Evolutionary conservation across 306 rosid species (phyloP), one percentile per base, ranked within the genome.

Genomic region (Ormosia emarginata): DNA sequence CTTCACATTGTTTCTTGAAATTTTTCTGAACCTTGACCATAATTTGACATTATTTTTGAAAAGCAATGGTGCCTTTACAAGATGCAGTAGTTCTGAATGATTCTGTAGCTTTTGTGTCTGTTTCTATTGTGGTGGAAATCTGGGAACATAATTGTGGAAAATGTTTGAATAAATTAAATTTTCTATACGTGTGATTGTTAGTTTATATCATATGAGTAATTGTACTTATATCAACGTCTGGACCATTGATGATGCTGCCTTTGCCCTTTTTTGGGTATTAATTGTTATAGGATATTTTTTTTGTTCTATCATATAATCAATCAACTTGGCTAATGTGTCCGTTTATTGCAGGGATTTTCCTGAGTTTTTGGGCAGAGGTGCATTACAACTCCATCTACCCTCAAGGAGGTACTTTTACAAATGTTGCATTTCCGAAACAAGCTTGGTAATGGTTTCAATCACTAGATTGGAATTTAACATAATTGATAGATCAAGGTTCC

Each of bases 311-410:
- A 7, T 55, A 32, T 32, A 7, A 53, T 43, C 40, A 7, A 53
- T 43, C 40, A 72, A 33, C 67, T 56, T 40, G 81, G 46, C 6
- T 57, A 49, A 79, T 14, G 41, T 53, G 18, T 50, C 2, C 17
- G 7, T 50, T 69, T 81, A 41, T 81, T 82, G 91, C 93, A 93
- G 98, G 83, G 55, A 89, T 93, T 86, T 87, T 72, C 83, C 75
- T 93, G 89, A 93, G 98, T 58, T 93, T 93, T 82, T 93, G 97
- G 98, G 98, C 98, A 15, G 98, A 93, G 82, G 98, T 93, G 77
- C 98, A 93, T 81, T 93, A 93, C 91, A 93, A 93, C 84, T 93
- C 97, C 70, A 91, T 93, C 62, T 88, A 82, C 81, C 92, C 93
- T 82, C 89, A 76, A 81, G 94, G 90, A 89, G 98, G 98, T 93